Evolutionary conservation across 179 eudicot genomes (phyloP), one percentile per base, ranked within the genome.

Genomic region (Pouteria campechiana): DNA sequence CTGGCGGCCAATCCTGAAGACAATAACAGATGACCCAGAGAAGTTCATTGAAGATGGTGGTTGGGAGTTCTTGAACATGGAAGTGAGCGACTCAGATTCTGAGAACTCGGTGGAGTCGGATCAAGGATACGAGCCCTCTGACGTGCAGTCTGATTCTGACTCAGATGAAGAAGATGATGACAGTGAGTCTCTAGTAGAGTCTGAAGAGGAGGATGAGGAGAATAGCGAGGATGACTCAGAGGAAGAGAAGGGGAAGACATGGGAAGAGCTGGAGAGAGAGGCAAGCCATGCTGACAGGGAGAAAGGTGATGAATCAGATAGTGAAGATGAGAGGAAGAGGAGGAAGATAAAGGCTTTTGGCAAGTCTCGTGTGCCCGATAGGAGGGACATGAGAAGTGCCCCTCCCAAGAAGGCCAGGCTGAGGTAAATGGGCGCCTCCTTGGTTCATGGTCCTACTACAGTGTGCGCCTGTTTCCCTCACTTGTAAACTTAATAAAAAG

Each of bases 261-360:
- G 95, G 97, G 97, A 85, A 17, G 93, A 89, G 72, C 58, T 89
- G 48, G 94, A 84, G 69, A 73, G 83, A 67, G 95, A 89, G 72
- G 94, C 97, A 27, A 78, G 69, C 58, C 78, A 81, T 45, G 95
- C 95, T 5, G 97, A 89, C 37, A 62, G 79, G 39, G 89, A 81
- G 72, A 67, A 72, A 27, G 97, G 88, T 15, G 73, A 48, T 23
- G 97, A 89, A 38, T 78, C 81, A 3, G 97, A 89, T 54, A 81
- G 89, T 3, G 95, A 79, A 50, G 93, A 78, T 11, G 97, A 89
- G 71, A 72, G 93, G 68, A 71, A 65, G 61, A 67, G 75, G 49
- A 81, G 69, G 55, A 84, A 85, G 75, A 66, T 67, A 62, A 85
- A 89, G 72, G 71, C 72, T 23, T 65, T 55, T 23, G 83, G 93